Evolutionary conservation across 495 filamentous ascomycete genomes (phyloP).

Genomic region (Massariosphaeria phaeospora): DNA sequence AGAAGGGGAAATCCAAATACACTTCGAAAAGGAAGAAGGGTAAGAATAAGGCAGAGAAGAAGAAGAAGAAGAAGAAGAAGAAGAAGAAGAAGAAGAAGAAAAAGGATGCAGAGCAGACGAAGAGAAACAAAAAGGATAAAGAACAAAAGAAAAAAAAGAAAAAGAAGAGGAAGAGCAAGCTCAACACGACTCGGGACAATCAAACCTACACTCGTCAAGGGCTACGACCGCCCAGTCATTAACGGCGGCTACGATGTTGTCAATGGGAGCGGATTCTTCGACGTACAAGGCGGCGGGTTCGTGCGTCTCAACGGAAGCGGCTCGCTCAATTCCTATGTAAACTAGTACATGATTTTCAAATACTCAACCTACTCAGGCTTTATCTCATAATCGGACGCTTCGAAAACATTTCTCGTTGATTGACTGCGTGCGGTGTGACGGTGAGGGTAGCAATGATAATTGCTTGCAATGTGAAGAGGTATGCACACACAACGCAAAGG

Average conservation of each 20-base stretch:
- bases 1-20: not conserved
- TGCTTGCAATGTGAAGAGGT: too few species aligned
- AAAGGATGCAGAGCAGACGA: not conserved
- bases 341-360: too few species aligned
- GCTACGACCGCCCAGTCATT: not conserved
- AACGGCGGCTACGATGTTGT: not conserved
- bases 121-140: not conserved
- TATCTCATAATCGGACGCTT: too few species aligned
- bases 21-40: not conserved
- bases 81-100: not conserved
- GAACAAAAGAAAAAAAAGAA: not conserved
- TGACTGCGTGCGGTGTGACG: too few species aligned
- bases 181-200: not conserved
- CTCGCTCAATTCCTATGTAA: too few species aligned
- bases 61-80: not conserved
- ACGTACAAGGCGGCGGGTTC: not conserved
- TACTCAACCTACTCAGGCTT: too few species aligned
- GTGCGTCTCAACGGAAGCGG: not conserved
- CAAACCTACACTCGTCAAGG: not conserved
- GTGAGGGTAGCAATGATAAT: too few species aligned
- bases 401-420: too few species aligned
- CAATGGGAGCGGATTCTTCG: not conserved
- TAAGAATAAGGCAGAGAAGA: too few species aligned
- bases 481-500: too few species aligned
- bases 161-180: not conserved